Evolutionary conservation across 805 yeast genomes (phyloP).

Genomic region (Suhomyces pyralidae): DNA sequence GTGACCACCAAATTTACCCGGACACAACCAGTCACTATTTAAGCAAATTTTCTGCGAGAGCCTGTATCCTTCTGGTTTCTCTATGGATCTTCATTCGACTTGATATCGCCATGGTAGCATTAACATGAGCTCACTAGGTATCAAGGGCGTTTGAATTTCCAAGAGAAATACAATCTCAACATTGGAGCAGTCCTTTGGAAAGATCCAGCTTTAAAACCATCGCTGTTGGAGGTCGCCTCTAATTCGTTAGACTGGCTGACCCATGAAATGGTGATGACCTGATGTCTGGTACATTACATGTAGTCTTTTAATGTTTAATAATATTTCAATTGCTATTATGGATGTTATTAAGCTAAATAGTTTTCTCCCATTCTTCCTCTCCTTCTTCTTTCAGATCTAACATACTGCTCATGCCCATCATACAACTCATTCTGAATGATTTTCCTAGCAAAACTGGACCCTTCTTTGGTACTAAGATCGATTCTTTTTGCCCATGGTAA

Average conservation of each 20-base stretch:
- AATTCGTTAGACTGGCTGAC: conserved; percentile 32
- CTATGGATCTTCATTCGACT: conserved; percentile 1
- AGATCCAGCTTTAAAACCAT: conserved; percentile 89
- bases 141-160: conserved; percentile 15
- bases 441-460: conserved; percentile 24
- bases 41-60: neutral
- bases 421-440: conserved; percentile 31
- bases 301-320: neutral
- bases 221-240: conserved; percentile 93
- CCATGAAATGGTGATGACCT: conserved; percentile 23
- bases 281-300: conserved; percentile 15
- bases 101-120: conserved; percentile 15
- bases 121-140: conserved; percentile 26
- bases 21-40: neutral
- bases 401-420: conserved; percentile 26
- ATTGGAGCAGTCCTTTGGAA: conserved; percentile 12
- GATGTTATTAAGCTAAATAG: conserved; percentile 19
- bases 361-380: conserved; percentile 45
- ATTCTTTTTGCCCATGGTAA: conserved; percentile 43
- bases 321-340: no score
- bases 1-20: conserved; percentile 2
- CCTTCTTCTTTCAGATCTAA: conserved; percentile 32
- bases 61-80: neutral
- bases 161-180: conserved; percentile 18
- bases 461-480: conserved; percentile 24